Percentiles rank a stretch among this genome's conserved stretches.
Conservation (phyloP, 345 rosid species). For the Arabidopsis suecica region DNA sequence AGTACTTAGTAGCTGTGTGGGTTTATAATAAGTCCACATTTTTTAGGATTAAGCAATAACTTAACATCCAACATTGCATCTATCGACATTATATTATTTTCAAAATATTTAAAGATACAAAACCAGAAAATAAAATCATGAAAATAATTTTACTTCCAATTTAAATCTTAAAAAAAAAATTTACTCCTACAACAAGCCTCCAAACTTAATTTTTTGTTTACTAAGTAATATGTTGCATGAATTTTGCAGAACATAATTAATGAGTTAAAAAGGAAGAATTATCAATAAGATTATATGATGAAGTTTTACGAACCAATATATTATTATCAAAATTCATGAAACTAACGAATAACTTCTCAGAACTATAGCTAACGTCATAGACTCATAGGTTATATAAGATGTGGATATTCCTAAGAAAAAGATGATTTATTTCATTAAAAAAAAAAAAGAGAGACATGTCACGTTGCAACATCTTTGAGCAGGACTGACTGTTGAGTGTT, state of each 20-base stretch:
- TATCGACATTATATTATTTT: background rate
- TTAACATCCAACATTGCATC: background rate
- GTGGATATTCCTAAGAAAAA: slow-evolving; percentile 38
- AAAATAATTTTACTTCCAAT: no score
- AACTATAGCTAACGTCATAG: slow-evolving; percentile 42
- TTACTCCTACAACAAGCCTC: no score
- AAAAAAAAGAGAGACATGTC: slow-evolving; percentile 38
- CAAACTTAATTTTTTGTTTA: no score
- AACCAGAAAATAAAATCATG: no score
- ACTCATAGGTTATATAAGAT: slow-evolving; percentile 41
- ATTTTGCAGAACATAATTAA: background rate
- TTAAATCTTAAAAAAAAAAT: no score
- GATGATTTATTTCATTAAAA: slow-evolving; percentile 9
- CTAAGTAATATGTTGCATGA: background rate
- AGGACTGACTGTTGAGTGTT: slow-evolving; percentile 48
- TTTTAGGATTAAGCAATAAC: background rate
- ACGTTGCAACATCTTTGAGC: slow-evolving; percentile 49
- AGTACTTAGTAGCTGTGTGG: slow-evolving; percentile 16
- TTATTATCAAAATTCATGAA: slow-evolving; percentile 20
- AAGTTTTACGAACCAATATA: slow-evolving; percentile 15
- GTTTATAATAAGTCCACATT: slow-evolving; percentile 3
- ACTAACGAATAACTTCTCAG: slow-evolving; percentile 21
- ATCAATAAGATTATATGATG: slow-evolving; percentile 11
- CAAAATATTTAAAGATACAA: no score
- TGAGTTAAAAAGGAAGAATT: background rate